A percentile compares a stretch with the other conserved stretches of the same genome.
These are phyloP conservation scores for Cordia subcordata DNA, from an alignment of 257 asterid genomes.

Conservation along the genomic window DNA sequence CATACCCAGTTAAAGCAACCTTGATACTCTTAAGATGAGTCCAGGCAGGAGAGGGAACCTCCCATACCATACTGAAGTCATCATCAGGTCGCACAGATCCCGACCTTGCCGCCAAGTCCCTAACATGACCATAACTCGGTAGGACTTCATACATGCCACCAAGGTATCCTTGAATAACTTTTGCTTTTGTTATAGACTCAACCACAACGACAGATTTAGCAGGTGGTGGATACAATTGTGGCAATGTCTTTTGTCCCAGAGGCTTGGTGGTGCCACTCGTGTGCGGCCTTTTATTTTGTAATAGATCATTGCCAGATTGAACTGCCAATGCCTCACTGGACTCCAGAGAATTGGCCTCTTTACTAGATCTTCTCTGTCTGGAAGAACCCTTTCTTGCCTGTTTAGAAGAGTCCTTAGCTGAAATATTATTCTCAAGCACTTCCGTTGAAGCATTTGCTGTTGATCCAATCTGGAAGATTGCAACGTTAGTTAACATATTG, in stretches of 20 bases:
- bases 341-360: slow-evolving; percentile 23
- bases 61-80: slow-evolving; percentile 98
- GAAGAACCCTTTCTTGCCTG: slow-evolving; percentile 31
- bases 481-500: slow-evolving; percentile 25
- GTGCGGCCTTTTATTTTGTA: slow-evolving; percentile 21
- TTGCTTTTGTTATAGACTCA: slow-evolving; percentile 85
- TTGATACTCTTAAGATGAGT: slow-evolving; percentile 88
- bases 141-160: slow-evolving; percentile 92
- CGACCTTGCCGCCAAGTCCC: slow-evolving; percentile 96
- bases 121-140: slow-evolving; percentile 92
- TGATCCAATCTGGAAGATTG: slow-evolving; percentile 38
- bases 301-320: slow-evolving; percentile 24
- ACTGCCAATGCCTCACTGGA: slow-evolving; percentile 19
- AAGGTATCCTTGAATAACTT: slow-evolving; percentile 90
- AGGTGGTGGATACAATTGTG: slow-evolving; percentile 71
- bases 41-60: slow-evolving; percentile 95
- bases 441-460: slow-evolving; percentile 24
- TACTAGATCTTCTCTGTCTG: slow-evolving; percentile 32
- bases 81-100: slow-evolving; percentile 96
- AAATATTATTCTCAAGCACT: slow-evolving; percentile 23
- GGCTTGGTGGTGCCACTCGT: slow-evolving; percentile 25
- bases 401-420: slow-evolving; percentile 27
- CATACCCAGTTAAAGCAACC: slow-evolving; percentile 89
- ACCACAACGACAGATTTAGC: slow-evolving; percentile 73
- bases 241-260: slow-evolving; percentile 34